Evolutionary conservation across 306 rosid genomes (phyloP).

Genomic region (Sicyos baderoa): DNA sequence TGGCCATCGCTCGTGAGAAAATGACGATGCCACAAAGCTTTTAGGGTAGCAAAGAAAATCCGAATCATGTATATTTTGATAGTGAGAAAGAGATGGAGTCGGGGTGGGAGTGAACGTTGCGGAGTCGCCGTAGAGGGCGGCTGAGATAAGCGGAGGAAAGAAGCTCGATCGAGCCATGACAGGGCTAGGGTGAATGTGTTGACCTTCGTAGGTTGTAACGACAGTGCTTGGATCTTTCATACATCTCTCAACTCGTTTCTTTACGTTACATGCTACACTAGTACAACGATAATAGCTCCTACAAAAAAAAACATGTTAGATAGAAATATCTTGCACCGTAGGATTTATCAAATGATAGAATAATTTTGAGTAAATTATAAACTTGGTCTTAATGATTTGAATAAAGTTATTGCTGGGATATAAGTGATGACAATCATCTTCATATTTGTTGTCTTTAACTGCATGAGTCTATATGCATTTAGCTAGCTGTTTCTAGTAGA

Average conservation of each 20-base stretch:
- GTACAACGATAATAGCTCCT: constrained; percentile 99
- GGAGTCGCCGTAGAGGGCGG: constrained; percentile 25
- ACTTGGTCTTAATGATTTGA: too few relatives aligned
- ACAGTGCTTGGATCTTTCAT: constrained; percentile 62
- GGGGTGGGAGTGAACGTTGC: constrained; percentile 27
- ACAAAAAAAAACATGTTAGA: too few relatives aligned
- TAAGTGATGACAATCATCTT: too few relatives aligned
- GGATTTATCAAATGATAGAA: background rate
- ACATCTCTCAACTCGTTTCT: constrained; percentile 87
- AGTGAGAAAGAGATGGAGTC: constrained; percentile 11
- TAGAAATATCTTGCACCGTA: background rate
- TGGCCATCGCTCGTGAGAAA: constrained; percentile 32
- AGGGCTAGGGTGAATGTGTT: constrained; percentile 73
- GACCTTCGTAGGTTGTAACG: constrained; percentile 90
- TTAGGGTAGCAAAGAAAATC: constrained; percentile 19
- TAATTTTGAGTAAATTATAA: too few relatives aligned
- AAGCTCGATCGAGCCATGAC: constrained; percentile 44
- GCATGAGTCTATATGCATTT: too few relatives aligned
- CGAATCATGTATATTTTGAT: background rate
- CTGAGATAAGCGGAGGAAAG: constrained; percentile 22
- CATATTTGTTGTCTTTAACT: too few relatives aligned
- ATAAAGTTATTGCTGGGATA: too few relatives aligned
- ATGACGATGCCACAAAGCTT: constrained; percentile 8
- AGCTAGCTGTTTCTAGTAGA: too few relatives aligned
- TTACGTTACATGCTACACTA: constrained; percentile 68